Conservation (phyloP, 1,139 yeast genomes). For the Maudiozyma humilis region DNA sequence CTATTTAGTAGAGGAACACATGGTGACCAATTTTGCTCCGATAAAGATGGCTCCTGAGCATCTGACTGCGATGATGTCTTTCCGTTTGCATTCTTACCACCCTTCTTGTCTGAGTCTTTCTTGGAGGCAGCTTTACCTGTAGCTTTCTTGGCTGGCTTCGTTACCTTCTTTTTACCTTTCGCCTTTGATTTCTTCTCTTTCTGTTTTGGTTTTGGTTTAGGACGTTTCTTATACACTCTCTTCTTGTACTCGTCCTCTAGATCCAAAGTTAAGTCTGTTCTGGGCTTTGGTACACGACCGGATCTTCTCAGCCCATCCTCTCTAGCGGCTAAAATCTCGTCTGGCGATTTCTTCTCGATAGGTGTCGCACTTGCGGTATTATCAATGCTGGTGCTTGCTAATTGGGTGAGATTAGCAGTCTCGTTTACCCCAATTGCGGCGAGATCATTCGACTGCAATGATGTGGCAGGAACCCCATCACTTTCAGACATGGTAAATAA, state of each 20-base stretch:
- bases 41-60: slow-evolving; percentile 16
- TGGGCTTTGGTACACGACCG: slow-evolving; percentile 18
- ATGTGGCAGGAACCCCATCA: neutral
- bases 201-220: slow-evolving; percentile 8
- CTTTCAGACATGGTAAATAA: neutral
- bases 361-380: too few species aligned
- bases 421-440: neutral
- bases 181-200: slow-evolving; percentile 6
- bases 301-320: slow-evolving; percentile 20
- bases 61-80: slow-evolving; percentile 8
- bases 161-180: slow-evolving; percentile 4
- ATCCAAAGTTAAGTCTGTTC: slow-evolving; percentile 12
- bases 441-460: neutral
- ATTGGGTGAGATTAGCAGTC: too few species aligned
- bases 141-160: neutral
- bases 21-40: slow-evolving; percentile 16
- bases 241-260: slow-evolving; percentile 11
- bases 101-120: neutral
- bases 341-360: too few species aligned
- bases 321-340: neutral
- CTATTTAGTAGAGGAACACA: slow-evolving; percentile 21
- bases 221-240: slow-evolving; percentile 11
- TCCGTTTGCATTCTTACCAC: slow-evolving; percentile 1
- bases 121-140: neutral
- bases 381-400: too few species aligned